Evolutionary conservation across 1,284 basidiomycete species (phyloP).

Genomic region (Puccinia horiana): DNA sequence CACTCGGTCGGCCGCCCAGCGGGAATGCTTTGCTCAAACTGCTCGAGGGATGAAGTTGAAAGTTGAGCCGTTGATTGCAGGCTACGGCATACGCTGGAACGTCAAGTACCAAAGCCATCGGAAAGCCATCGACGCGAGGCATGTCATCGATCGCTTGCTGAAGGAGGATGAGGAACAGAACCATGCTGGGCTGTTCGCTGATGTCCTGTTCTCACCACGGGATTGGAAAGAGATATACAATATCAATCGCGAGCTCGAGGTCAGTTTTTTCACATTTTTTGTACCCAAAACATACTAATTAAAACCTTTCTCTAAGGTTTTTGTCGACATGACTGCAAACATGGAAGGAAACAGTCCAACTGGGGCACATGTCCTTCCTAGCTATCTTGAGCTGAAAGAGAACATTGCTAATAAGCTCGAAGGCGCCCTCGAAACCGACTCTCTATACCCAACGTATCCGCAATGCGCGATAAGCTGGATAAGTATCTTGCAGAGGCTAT

Average conservation of each 20-base stretch:
- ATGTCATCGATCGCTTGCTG: no score
- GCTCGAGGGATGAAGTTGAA: neutral
- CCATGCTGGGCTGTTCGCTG: neutral
- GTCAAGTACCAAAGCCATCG: neutral
- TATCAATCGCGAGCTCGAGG: neutral
- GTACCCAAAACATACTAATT: no score
- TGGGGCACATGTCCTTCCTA: neutral
- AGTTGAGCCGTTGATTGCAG: neutral
- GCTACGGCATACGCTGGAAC: neutral
- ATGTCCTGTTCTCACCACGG: no score
- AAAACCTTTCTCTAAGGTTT: neutral
- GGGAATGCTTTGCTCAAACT: neutral
- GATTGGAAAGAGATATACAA: neutral
- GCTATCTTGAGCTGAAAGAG: neutral
- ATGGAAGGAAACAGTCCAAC: neutral
- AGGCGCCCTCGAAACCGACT: no score
- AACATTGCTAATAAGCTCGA: neutral
- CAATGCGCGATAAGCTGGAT: neutral
- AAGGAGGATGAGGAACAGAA: neutral
- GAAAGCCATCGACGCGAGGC: neutral
- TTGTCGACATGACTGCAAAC: neutral
- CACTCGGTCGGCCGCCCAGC: neutral
- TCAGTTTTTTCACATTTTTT: neutral
- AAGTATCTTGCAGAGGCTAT: neutral
- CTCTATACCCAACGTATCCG: constrained; percentile 6